phyloP scores from a whole-genome alignment of 345 rosid species.

The Camelina neglecta region DNA sequence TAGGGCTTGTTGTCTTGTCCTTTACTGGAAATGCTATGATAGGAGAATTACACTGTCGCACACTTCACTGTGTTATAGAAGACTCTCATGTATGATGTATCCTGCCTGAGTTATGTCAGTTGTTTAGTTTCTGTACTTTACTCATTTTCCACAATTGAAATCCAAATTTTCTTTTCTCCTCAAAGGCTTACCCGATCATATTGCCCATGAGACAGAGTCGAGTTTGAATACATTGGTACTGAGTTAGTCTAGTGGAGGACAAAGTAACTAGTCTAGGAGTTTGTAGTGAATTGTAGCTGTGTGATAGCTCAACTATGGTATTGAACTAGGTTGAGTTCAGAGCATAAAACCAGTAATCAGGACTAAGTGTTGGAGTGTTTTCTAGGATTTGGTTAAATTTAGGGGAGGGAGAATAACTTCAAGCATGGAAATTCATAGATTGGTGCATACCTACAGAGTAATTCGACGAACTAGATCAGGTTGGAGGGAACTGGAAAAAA shows the following conservation, averaged over 20 bases:
- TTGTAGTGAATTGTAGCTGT: not conserved
- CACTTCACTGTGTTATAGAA: slow-evolving; percentile 4
- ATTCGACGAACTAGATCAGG: not conserved
- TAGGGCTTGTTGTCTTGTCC: slow-evolving; percentile 27
- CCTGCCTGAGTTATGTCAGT: slow-evolving; percentile 31
- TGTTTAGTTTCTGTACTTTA: slow-evolving; percentile 32
- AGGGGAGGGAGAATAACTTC: not conserved
- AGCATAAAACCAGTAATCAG: not conserved
- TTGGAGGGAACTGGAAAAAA: not conserved
- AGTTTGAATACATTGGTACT: slow-evolving; percentile 6
- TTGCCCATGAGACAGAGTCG: not conserved
- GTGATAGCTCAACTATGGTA: slow-evolving; percentile 1
- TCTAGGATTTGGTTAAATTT: not conserved
- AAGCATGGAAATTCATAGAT: slow-evolving; percentile 11
- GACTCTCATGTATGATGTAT: slow-evolving; percentile 20
- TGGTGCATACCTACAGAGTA: not conserved
- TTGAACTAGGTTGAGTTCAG: slow-evolving; percentile 4
- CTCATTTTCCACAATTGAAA: slow-evolving; percentile 15
- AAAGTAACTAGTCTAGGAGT: slow-evolving; percentile 3
- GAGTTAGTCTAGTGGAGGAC: slow-evolving; percentile 6
- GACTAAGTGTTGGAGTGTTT: not conserved
- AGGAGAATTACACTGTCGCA: slow-evolving; percentile 21
- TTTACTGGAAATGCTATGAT: slow-evolving; percentile 18
- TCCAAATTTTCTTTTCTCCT: slow-evolving; percentile 6
- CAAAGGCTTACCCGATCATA: not conserved